Evolutionary conservation across 148 eudicot species (phyloP).

Genomic region (Cornus florida): DNA sequence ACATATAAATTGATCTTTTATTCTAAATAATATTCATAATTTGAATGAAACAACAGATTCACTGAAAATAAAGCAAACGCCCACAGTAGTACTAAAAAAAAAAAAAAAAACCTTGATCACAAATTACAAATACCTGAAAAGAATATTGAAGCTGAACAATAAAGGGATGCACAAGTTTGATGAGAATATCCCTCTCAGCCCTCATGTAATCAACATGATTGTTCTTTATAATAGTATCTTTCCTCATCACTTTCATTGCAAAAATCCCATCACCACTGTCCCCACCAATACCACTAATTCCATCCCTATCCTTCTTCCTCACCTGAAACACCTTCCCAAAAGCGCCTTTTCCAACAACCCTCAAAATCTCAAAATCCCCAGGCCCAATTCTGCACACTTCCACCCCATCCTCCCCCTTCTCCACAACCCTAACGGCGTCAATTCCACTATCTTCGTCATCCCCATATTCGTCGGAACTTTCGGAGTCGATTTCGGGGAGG

Average conservation of each 20-base stretch:
- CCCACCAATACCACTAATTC: conserved; percentile 15
- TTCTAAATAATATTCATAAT: neutral
- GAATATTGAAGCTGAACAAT: conserved; percentile 88
- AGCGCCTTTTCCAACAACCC: conserved; percentile 83
- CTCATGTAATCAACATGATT: conserved; percentile 93
- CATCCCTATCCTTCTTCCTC: conserved; percentile 45
- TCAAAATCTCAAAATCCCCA: conserved; percentile 78
- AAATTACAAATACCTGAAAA: conserved; percentile 55
- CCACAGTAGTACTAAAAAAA: neutral
- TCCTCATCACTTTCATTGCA: conserved; percentile 92
- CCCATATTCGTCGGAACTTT: conserved; percentile 31
- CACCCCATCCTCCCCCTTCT: conserved; percentile 15
- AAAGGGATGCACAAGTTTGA: conserved; percentile 83
- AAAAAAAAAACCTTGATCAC: neutral
- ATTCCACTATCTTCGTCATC: conserved; percentile 11
- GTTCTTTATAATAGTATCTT: conserved; percentile 77
- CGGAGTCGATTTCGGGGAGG: conserved; percentile 40
- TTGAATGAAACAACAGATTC: neutral
- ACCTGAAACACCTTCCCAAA: conserved; percentile 94
- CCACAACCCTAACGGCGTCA: conserved; percentile 26
- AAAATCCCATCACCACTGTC: conserved; percentile 58
- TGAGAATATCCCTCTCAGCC: conserved; percentile 94
- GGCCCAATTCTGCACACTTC: conserved; percentile 51
- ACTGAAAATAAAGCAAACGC: neutral
- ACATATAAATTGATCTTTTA: neutral